These are phyloP conservation scores for Annulohypoxylon stygium DNA, from an alignment of 495 filamentous ascomycete species.

Conservation along the genomic window DNA sequence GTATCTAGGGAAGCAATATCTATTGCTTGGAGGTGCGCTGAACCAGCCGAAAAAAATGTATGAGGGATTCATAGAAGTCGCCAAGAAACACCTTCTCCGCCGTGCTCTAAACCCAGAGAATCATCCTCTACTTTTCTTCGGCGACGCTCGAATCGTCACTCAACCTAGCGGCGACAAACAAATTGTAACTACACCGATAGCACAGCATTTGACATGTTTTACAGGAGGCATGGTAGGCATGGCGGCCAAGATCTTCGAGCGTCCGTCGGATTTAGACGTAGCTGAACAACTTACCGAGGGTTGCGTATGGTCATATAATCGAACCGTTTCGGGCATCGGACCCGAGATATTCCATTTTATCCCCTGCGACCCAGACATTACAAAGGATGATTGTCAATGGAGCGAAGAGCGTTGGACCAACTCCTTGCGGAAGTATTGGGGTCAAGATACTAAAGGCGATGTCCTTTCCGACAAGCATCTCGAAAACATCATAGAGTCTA, in stretches of 20 bases:
- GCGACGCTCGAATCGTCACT: slow-evolving; percentile 55
- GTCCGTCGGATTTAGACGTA: slow-evolving; percentile 76
- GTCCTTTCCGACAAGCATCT: slow-evolving; percentile 54
- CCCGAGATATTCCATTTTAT: slow-evolving; percentile 76
- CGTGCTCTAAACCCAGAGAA: slow-evolving; percentile 70
- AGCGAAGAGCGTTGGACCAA: slow-evolving; percentile 49
- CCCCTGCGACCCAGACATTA: slow-evolving; percentile 64
- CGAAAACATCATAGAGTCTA: slow-evolving; percentile 56
- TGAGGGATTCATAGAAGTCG: slow-evolving; percentile 74
- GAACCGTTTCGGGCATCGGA: slow-evolving; percentile 78
- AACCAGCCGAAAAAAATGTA: slow-evolving; percentile 84
- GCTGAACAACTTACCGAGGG: slow-evolving; percentile 83
- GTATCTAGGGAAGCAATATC: slow-evolving; percentile 78
- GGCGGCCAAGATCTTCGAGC: slow-evolving; percentile 78
- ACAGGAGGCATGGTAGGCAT: slow-evolving; percentile 88
- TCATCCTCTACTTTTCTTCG: slow-evolving; percentile 73
- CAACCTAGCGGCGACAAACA: slow-evolving; percentile 30
- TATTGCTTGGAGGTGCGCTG: slow-evolving; percentile 79
- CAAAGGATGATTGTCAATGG: slow-evolving; percentile 51
- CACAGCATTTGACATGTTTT: slow-evolving; percentile 74
- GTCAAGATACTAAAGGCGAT: slow-evolving; percentile 38
- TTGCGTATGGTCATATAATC: slow-evolving; percentile 89
- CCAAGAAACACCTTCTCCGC: slow-evolving; percentile 78
- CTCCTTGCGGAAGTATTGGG: slow-evolving; percentile 51
- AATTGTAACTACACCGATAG: slow-evolving; percentile 48